These are phyloP conservation scores for Solanum hybrid DNA, from an alignment of 305 asterid genomes.

Conservation along the genomic window DNA sequence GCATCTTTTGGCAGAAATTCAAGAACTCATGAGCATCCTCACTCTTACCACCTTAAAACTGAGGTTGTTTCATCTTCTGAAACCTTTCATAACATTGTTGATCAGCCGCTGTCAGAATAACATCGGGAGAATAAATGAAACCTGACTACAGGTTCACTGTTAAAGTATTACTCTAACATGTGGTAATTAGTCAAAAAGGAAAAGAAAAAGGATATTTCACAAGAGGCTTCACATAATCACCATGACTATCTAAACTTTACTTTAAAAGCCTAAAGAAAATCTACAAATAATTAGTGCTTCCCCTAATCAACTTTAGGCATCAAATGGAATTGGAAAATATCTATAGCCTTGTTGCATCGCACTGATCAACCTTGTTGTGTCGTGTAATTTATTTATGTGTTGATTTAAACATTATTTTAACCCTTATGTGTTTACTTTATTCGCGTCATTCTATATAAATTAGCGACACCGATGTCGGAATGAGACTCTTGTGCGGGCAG, in stretches of 20 bases:
- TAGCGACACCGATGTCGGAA: background rate
- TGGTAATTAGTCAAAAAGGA: background rate
- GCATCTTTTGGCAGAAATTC: background rate
- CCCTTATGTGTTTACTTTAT: background rate
- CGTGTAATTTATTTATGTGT: too few relatives aligned
- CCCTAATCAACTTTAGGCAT: too few relatives aligned
- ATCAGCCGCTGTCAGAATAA: too few relatives aligned
- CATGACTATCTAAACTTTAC: background rate
- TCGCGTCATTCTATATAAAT: background rate
- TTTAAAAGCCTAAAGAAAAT: background rate
- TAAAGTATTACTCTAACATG: background rate
- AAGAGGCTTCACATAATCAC: background rate
- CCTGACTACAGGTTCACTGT: background rate
- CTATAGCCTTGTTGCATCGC: too few relatives aligned
- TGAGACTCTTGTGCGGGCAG: background rate
- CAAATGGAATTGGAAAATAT: too few relatives aligned
- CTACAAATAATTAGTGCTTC: background rate
- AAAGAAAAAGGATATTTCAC: background rate
- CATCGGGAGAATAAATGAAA: background rate
- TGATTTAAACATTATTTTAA: too few relatives aligned
- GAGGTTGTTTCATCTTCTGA: too few relatives aligned
- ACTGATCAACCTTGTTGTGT: too few relatives aligned
- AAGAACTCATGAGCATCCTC: background rate
- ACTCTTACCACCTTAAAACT: too few relatives aligned
- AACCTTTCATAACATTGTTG: too few relatives aligned